phyloP scores from a whole-genome alignment of 441 rosid species.

The Kokia cookei region DNA sequence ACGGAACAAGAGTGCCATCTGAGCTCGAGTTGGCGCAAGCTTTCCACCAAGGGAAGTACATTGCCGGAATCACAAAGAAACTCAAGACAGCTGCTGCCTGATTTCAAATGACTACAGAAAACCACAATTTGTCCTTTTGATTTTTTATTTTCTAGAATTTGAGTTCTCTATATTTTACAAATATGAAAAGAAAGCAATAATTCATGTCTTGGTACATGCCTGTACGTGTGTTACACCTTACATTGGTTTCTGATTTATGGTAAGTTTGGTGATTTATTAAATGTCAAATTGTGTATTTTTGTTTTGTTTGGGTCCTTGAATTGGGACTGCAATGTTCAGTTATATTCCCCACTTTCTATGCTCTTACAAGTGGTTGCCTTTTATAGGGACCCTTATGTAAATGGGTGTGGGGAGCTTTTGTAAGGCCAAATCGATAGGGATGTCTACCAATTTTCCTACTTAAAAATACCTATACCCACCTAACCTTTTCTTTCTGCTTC shows the following conservation, averaged over 20 bases:
- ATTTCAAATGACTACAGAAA: not conserved
- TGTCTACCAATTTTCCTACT: not conserved
- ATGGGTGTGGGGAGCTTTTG: not conserved
- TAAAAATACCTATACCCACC: not conserved
- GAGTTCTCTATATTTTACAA: not conserved
- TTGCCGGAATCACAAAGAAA: conserved; percentile 76
- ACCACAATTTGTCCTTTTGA: conserved; percentile 1
- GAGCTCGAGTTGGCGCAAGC: conserved; percentile 80
- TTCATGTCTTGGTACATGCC: conserved; percentile 13
- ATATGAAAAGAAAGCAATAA: conserved; percentile 19
- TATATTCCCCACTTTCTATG: not conserved
- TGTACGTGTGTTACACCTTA: conserved; percentile 17
- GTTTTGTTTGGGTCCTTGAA: not conserved
- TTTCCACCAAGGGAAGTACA: conserved; percentile 93
- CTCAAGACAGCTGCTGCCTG: conserved; percentile 59
- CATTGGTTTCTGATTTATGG: conserved; percentile 15
- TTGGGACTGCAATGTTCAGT: not conserved
- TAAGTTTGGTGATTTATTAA: conserved; percentile 10
- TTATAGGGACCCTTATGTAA: not conserved
- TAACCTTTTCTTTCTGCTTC: not conserved
- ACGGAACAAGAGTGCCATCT: conserved; percentile 76
- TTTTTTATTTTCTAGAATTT: conserved; percentile 10
- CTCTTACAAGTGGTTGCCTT: not conserved
- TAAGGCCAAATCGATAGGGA: not conserved
- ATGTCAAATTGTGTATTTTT: not conserved